Percentiles rank a stretch among this genome's conserved stretches.
These are phyloP conservation scores for Bondarzewia mesenterica DNA, from an alignment of 1,284 basidiomycete genomes.

Conservation along the genomic window DNA sequence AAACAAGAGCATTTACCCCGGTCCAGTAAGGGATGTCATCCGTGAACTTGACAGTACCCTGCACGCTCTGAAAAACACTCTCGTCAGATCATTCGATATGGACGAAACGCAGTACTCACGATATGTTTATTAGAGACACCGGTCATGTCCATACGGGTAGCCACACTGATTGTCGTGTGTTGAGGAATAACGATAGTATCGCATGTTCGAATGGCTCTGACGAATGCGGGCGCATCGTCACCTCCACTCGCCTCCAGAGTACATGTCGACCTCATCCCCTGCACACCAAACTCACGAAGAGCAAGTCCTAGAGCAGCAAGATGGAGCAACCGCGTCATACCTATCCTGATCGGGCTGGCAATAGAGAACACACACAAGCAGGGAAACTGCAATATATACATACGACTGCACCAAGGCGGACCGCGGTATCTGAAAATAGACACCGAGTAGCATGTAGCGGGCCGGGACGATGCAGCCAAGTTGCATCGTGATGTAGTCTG, in stretches of 20 bases:
- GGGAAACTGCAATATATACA: background rate
- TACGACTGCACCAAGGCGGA: no score
- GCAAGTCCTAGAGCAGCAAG: background rate
- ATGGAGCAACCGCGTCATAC: background rate
- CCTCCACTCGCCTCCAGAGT: conserved; percentile 35
- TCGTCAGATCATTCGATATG: background rate
- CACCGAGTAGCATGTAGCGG: background rate
- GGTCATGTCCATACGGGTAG: conserved; percentile 46
- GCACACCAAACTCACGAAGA: background rate
- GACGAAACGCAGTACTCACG: conserved; percentile 23
- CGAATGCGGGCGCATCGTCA: conserved; percentile 44
- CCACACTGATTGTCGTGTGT: conserved; percentile 41
- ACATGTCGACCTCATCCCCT: conserved; percentile 18
- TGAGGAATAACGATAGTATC: conserved; percentile 35
- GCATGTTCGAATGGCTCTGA: conserved; percentile 36
- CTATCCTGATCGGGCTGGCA: background rate
- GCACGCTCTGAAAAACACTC: conserved; percentile 27
- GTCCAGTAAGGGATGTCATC: conserved; percentile 47
- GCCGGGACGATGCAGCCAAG: background rate
- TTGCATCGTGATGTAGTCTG: background rate
- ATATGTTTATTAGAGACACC: conserved; percentile 41
- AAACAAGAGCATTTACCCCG: conserved; percentile 24
- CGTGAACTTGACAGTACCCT: conserved; percentile 44
- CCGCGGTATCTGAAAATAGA: background rate
- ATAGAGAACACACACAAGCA: background rate